Evolutionary conservation across 2,329 filamentous ascomycete species (phyloP).

Genomic region (Fusarium fracticaudum): DNA sequence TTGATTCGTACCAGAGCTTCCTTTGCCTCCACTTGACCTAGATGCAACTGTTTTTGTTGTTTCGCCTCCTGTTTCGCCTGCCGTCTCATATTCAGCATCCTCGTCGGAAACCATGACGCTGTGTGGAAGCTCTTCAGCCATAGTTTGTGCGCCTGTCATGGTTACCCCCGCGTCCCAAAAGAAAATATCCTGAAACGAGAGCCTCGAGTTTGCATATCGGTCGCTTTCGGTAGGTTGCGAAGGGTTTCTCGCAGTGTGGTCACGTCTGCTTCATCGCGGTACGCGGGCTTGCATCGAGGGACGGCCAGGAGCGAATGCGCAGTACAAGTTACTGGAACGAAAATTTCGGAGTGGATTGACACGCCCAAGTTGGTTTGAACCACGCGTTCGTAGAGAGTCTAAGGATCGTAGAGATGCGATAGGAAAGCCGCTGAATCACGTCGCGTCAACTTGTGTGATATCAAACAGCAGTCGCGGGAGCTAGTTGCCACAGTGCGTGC

Average conservation of each 20-base stretch:
- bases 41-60: conserved; percentile 36
- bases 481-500: conserved; percentile 44
- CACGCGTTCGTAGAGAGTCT: conserved; percentile 16
- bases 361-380: neutral
- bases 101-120: conserved; percentile 64
- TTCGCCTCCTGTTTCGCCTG: conserved; percentile 46
- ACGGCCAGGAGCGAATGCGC: conserved; percentile 1
- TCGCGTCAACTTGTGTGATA: conserved; percentile 39
- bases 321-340: neutral
- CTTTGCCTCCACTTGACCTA: neutral
- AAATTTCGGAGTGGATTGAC: neutral
- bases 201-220: conserved; percentile 46
- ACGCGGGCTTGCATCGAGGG: conserved; percentile 36
- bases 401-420: conserved; percentile 17
- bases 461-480: conserved; percentile 40
- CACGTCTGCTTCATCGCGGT: conserved; percentile 40
- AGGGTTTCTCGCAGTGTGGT: conserved; percentile 31
- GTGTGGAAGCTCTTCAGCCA: conserved; percentile 67
- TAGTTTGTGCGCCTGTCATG: conserved; percentile 63
- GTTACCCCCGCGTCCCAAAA: conserved; percentile 43
- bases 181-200: conserved; percentile 19
- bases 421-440: conserved; percentile 23
- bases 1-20: neutral
- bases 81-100: conserved; percentile 55
- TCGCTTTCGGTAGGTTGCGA: conserved; percentile 35